These are phyloP conservation scores for Dactylorhiza incarnata DNA, from an alignment of 106 monocot genomes.

Conservation along the genomic window DNA sequence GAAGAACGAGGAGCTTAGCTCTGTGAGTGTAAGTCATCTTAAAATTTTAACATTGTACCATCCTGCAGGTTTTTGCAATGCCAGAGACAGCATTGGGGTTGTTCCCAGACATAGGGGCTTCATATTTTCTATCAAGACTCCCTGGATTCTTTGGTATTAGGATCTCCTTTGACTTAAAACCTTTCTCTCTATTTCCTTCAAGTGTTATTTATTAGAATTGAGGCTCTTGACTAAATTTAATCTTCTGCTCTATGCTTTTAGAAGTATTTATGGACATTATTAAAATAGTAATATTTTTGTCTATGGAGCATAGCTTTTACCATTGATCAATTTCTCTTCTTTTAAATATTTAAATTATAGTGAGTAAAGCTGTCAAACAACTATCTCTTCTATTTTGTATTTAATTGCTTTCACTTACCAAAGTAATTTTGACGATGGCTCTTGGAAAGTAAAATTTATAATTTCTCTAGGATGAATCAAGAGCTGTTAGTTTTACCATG, in stretches of 20 bases:
- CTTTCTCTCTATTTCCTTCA: not conserved
- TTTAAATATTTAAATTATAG: not conserved
- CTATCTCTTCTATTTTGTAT: not conserved
- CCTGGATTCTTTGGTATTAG: constrained; percentile 73
- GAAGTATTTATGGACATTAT: not conserved
- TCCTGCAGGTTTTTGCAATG: constrained; percentile 92
- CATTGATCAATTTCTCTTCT: not conserved
- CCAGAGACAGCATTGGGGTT: constrained; percentile 89
- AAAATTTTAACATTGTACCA: not conserved
- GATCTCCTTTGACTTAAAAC: not conserved
- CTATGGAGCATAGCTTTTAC: not conserved
- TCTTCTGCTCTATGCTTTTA: not conserved
- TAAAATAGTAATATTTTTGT: not conserved
- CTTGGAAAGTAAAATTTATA: too few species aligned
- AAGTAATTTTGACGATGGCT: not conserved
- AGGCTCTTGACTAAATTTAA: not conserved
- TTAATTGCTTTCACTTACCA: not conserved
- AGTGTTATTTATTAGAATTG: not conserved
- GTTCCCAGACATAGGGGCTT: constrained; percentile 91
- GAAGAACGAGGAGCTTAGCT: not conserved
- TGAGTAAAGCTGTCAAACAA: not conserved
- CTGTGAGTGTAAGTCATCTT: not conserved
- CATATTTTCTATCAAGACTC: constrained; percentile 80
- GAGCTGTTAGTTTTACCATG: not conserved
- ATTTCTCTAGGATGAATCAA: not conserved